phyloP scores from a whole-genome alignment of 768 basidiomycete species.

The Amanita polypyramis region DNA sequence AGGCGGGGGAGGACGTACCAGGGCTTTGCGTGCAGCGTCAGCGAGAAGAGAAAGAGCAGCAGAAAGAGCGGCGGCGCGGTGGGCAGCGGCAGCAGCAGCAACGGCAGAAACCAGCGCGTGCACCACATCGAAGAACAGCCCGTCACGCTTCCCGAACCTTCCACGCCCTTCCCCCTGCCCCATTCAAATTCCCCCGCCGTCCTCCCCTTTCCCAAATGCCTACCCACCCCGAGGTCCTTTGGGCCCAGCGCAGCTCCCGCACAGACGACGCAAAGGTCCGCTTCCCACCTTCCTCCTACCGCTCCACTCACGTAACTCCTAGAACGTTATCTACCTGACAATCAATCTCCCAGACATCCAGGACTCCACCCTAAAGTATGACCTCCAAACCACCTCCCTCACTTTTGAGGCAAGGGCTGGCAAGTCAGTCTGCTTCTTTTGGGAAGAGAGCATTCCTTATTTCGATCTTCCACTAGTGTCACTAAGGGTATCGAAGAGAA shows the following conservation, averaged over 20 bases:
- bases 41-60: constrained; percentile 63
- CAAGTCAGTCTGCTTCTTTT: constrained; percentile 29
- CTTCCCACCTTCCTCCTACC: constrained; percentile 4
- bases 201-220: constrained; percentile 22
- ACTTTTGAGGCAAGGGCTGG: constrained; percentile 58
- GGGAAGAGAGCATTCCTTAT: constrained; percentile 7
- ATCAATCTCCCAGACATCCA: constrained; percentile 73
- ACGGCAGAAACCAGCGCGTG: constrained; percentile 77
- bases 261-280: constrained; percentile 56
- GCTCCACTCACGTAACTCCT: constrained; percentile 10
- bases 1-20: constrained; percentile 48
- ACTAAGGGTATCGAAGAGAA: constrained; percentile 36
- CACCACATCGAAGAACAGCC: constrained; percentile 33
- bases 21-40: constrained; percentile 73
- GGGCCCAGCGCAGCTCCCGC: constrained; percentile 86
- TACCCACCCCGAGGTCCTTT: constrained; percentile 79
- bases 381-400: constrained; percentile 44
- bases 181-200: constrained; percentile 14
- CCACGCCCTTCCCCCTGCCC: constrained; percentile 17
- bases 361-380: constrained; percentile 44
- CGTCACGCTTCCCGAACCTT: constrained; percentile 30
- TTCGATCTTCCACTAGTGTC: constrained; percentile 17
- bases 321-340: constrained; percentile 86
- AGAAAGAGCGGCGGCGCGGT: constrained; percentile 76
- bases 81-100: constrained; percentile 68